phyloP scores from a whole-genome alignment of 176 grass and related monocot species.

The Oropetium thomaeum region DNA sequence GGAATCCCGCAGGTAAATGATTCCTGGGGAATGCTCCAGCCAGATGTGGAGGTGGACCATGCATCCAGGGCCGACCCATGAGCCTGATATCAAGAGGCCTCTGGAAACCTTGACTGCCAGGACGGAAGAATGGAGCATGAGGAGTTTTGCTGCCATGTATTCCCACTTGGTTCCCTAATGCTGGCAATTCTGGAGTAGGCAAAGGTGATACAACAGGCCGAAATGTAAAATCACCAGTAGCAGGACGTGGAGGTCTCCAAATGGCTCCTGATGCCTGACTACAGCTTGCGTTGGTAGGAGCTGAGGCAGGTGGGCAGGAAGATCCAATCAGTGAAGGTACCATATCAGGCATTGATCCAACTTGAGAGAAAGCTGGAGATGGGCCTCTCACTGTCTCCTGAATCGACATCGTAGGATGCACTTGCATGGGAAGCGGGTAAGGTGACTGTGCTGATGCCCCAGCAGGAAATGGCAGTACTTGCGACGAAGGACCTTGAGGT shows the following conservation, averaged over 20 bases:
- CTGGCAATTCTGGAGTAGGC: constrained; percentile 3
- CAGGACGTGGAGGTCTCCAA: constrained; percentile 52
- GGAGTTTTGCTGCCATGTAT: constrained; percentile 18
- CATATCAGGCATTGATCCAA: constrained; percentile 31
- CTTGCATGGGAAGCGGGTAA: constrained; percentile 26
- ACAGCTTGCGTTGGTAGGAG: constrained; percentile 23
- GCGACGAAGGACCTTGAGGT: constrained; percentile 34
- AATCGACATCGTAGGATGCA: constrained; percentile 7
- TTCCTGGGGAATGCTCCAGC: constrained; percentile 33
- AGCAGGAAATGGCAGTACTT: constrained; percentile 33
- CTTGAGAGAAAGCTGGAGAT: constrained; percentile 44
- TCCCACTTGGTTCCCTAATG: constrained; percentile 15
- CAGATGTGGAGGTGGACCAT: constrained; percentile 38
- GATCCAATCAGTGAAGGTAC: constrained; percentile 24
- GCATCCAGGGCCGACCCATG: constrained; percentile 26
- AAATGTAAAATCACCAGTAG: constrained; percentile 72
- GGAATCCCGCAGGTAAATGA: constrained; percentile 26
- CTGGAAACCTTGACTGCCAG: constrained; percentile 46
- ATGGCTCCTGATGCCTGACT: constrained; percentile 15
- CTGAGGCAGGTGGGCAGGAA: constrained; percentile 19
- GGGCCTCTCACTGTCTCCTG: constrained; percentile 34
- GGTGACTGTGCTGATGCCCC: constrained; percentile 12
- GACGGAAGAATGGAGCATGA: constrained; percentile 41
- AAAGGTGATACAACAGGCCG: constrained; percentile 32
- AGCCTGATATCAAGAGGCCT: constrained; percentile 36